Conservation (phyloP, 2,329 filamentous ascomycete species). For the Ceratocystis albifundus region DNA sequence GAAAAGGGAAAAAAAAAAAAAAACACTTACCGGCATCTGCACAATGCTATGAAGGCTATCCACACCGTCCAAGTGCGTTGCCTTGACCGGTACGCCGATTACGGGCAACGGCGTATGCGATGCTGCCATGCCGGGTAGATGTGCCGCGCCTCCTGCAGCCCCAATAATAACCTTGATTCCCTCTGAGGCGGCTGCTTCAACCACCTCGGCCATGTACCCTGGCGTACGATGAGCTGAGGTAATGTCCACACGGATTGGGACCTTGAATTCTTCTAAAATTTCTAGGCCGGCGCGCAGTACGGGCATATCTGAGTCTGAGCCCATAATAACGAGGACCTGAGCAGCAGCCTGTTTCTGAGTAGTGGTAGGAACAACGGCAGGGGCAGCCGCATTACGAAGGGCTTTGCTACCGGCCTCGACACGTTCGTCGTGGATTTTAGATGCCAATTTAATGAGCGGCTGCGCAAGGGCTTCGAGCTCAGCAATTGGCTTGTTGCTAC, state of each 20-base stretch:
- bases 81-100: conserved; percentile 67
- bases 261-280: conserved; percentile 55
- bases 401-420: conserved; percentile 34
- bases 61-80: conserved; percentile 57
- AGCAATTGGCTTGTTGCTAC: conserved; percentile 53
- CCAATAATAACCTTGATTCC: conserved; percentile 66
- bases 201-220: conserved; percentile 55
- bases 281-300: conserved; percentile 55
- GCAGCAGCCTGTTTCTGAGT: conserved; percentile 19
- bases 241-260: conserved; percentile 62
- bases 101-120: conserved; percentile 61
- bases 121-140: conserved; percentile 63
- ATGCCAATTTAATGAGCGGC: conserved; percentile 55
- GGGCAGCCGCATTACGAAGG: conserved; percentile 30
- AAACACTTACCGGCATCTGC: conserved; percentile 55
- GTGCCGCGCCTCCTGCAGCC: conserved; percentile 62
- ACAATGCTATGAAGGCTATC: conserved; percentile 63
- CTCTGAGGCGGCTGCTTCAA: conserved; percentile 48
- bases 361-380: conserved; percentile 14
- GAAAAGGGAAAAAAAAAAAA: neutral
- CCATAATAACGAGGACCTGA: conserved; percentile 66
- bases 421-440: conserved; percentile 47
- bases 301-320: conserved; percentile 64
- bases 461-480: conserved; percentile 50
- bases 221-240: conserved; percentile 72